These are phyloP conservation scores for Tarenaya hassleriana DNA, from an alignment of 345 rosid genomes.

Conservation along the genomic window DNA sequence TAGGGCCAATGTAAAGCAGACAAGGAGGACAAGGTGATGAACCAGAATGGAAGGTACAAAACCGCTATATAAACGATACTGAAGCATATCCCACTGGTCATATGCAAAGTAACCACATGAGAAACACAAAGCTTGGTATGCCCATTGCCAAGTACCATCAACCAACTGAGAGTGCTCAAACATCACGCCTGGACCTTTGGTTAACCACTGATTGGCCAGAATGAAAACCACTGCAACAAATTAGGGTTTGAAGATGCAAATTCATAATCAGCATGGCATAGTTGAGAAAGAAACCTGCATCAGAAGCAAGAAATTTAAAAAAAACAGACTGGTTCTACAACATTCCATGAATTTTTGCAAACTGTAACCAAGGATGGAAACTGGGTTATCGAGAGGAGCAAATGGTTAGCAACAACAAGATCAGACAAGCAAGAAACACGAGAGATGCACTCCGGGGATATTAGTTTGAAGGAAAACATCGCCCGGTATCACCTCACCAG, in stretches of 20 bases:
- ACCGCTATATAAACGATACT: constrained; percentile 63
- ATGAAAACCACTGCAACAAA: constrained; percentile 59
- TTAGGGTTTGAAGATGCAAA: constrained; percentile 6
- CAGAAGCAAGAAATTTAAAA: neutral
- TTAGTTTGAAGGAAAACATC: no score
- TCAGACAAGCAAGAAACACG: no score
- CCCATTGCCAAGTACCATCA: constrained; percentile 70
- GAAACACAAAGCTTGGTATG: constrained; percentile 71
- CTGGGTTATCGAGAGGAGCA: neutral
- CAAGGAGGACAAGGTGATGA: constrained; percentile 78
- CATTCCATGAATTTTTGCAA: neutral
- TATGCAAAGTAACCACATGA: constrained; percentile 94
- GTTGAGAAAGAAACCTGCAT: constrained; percentile 7
- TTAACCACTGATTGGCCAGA: constrained; percentile 46
- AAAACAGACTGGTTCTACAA: constrained; percentile 1
- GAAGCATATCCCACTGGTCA: constrained; percentile 94
- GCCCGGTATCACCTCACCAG: no score
- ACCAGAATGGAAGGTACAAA: constrained; percentile 65
- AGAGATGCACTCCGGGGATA: no score
- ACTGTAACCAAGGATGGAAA: neutral
- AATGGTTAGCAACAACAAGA: no score
- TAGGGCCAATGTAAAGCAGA: constrained; percentile 88
- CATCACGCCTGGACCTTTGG: constrained; percentile 40
- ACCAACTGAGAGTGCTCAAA: constrained; percentile 67
- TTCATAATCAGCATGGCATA: constrained; percentile 16